Evolutionary conservation across 1,284 basidiomycete species (phyloP), one percentile per base, ranked within the genome.

Genomic region (Volvariella volvacea): DNA sequence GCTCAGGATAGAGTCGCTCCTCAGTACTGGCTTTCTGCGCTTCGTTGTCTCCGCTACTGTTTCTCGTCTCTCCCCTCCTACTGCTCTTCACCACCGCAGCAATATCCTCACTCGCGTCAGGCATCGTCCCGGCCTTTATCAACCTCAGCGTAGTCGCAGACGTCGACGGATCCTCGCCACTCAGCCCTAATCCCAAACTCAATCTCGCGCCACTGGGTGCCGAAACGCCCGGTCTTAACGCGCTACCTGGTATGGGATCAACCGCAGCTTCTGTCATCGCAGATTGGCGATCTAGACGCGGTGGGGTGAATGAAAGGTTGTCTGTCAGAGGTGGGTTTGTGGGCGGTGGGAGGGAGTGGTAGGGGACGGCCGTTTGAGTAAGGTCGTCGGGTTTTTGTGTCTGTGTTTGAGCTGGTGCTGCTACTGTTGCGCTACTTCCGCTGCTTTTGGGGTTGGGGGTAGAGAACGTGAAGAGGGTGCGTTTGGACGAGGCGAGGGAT

Each of bases 61-160:
- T n/a, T n/a, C n/a, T n/a, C n/a, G n/a, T n/a, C n/a, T n/a, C n/a
- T n/a, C n/a, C n/a, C n/a, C n/a, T n/a, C n/a, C n/a, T n/a, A n/a
- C n/a, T n/a, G n/a, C n/a, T n/a, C n/a, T n/a, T n/a, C n/a, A n/a
- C n/a, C n/a, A n/a, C n/a, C n/a, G n/a, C n/a, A n/a, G n/a, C n/a
- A n/a, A n/a, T n/a, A n/a, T n/a, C n/a, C n/a, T n/a, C n/a, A n/a
- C n/a, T n/a, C n/a, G n/a, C n/a, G n/a, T n/a, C n/a, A n/a, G 25
- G 12, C 12, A 12, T 43, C 12, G 52, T 40, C 15, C 59, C 49
- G 36, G 64, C 61, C 4, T 71, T 67, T 45, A 87, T 74, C 7
- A 87, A 73, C 20, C 83, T 74, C 44, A 87, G 78, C 4, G 82
- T 80, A 9, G 77, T 78, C n/a, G n/a, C 12, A 28, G 25, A 12